These are phyloP conservation scores for Lasiodiplodia gonubiensis DNA, from an alignment of 2,329 filamentous ascomycete species.

Conservation along the genomic window DNA sequence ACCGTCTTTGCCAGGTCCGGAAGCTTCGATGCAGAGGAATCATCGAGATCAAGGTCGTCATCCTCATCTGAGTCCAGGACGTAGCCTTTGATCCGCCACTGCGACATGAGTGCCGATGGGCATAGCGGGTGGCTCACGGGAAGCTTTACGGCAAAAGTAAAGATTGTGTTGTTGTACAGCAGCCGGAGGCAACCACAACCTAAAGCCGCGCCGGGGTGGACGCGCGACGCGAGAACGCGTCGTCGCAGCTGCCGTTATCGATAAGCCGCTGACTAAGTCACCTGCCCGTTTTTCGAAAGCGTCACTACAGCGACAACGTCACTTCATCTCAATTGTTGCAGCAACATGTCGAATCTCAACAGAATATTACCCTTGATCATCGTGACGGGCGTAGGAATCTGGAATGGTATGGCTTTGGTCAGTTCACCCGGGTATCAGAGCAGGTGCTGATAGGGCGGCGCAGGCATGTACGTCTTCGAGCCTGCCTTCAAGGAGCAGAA, in stretches of 20 bases:
- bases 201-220: slow-evolving; percentile 28
- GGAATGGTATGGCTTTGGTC: slow-evolving; percentile 30
- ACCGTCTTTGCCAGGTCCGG: background rate
- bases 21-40: background rate
- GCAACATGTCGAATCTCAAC: slow-evolving; percentile 26
- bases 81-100: slow-evolving; percentile 56
- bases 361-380: slow-evolving; percentile 40
- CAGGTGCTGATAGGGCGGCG: background rate
- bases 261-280: slow-evolving; percentile 17
- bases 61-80: slow-evolving; percentile 60
- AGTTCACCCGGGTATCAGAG: background rate
- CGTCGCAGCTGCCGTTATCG: background rate
- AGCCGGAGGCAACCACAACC: slow-evolving; percentile 14
- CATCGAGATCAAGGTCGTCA: slow-evolving; percentile 38
- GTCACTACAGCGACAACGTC: slow-evolving; percentile 11
- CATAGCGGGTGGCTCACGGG: slow-evolving; percentile 39
- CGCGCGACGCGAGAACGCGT: slow-evolving; percentile 30
- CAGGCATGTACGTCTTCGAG: slow-evolving; percentile 39
- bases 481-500: slow-evolving; percentile 43
- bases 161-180: slow-evolving; percentile 8
- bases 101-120: slow-evolving; percentile 50
- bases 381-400: slow-evolving; percentile 40
- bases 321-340: background rate
- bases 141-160: slow-evolving; percentile 7
- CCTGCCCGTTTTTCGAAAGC: slow-evolving; percentile 21